Evolutionary conservation across 371 early-diverging fungal genomes (phyloP).

Genomic region (Actinomucor elegans): DNA sequence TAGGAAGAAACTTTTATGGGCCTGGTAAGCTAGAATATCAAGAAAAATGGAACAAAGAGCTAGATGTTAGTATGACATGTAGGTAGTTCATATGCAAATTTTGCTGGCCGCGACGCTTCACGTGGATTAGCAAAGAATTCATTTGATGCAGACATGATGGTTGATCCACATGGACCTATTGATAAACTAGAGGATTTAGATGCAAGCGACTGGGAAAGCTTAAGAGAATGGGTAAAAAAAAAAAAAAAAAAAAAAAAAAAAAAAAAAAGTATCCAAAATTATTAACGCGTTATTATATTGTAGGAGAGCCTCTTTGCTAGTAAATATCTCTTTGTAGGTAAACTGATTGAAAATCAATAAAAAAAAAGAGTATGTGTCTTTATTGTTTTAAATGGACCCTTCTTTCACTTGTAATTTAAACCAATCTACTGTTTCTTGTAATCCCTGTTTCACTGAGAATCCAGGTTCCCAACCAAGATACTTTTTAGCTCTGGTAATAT

Average conservation of each 20-base stretch:
- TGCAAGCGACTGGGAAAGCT: conserved; percentile 72
- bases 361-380: not conserved
- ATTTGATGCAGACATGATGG: conserved; percentile 80
- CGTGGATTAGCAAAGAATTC: conserved; percentile 89
- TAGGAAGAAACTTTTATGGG: conserved; percentile 87
- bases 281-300: not conserved
- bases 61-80: not conserved
- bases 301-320: conserved; percentile 17
- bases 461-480: conserved; percentile 76
- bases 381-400: conserved; percentile 27
- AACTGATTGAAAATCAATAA: conserved; percentile 20
- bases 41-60: not conserved
- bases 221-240: conserved; percentile 76
- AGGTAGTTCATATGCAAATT: conserved; percentile 90
- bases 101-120: conserved; percentile 85
- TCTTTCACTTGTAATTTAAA: conserved; percentile 55
- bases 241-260: not conserved
- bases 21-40: conserved; percentile 59
- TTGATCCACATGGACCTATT: conserved; percentile 70
- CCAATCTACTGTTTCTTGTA: conserved; percentile 86
- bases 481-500: conserved; percentile 71
- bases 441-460: conserved; percentile 76
- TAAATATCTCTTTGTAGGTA: conserved; percentile 25
- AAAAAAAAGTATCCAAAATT: not conserved
- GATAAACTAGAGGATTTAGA: conserved; percentile 79